These are phyloP conservation scores for Ustilago crameri DNA, from an alignment of 1,284 basidiomycete species.

Conservation along the genomic window DNA sequence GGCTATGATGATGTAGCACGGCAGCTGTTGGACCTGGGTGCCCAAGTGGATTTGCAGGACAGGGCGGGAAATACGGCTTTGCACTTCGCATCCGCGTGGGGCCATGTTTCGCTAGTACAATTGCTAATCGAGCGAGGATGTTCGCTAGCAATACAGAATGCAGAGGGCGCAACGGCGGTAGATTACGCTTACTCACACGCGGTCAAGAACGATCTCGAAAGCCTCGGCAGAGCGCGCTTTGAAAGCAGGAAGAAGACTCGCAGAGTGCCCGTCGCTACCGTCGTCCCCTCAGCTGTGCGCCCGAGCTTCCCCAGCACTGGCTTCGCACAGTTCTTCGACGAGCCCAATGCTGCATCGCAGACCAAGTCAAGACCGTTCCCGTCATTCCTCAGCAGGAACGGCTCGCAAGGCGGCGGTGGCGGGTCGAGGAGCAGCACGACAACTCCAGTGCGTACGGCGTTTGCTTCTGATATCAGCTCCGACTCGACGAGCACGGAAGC, in stretches of 20 bases:
- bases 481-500: conserved; percentile 10
- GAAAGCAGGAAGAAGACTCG: conserved; percentile 40
- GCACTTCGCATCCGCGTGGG: conserved; percentile 74
- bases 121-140: conserved; percentile 88
- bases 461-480: conserved; percentile 11
- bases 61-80: conserved; percentile 89
- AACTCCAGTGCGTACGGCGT: conserved; percentile 23
- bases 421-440: conserved; percentile 12
- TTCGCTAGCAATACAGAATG: conserved; percentile 81
- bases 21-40: conserved; percentile 88
- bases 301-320: background rate
- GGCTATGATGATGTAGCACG: conserved; percentile 88
- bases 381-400: conserved; percentile 30
- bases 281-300: conserved; percentile 16
- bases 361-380: conserved; percentile 18
- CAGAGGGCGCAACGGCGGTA: conserved; percentile 86
- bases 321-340: conserved; percentile 12
- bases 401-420: conserved; percentile 16
- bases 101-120: conserved; percentile 76
- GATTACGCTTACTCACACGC: conserved; percentile 81
- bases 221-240: conserved; percentile 42
- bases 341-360: conserved; percentile 4
- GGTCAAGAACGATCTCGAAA: conserved; percentile 54
- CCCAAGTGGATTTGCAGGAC: conserved; percentile 87
- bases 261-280: conserved; percentile 14